Evolutionary conservation across 1,139 yeast species (phyloP).

Genomic region (Kurtzmaniella quercitrusa): DNA sequence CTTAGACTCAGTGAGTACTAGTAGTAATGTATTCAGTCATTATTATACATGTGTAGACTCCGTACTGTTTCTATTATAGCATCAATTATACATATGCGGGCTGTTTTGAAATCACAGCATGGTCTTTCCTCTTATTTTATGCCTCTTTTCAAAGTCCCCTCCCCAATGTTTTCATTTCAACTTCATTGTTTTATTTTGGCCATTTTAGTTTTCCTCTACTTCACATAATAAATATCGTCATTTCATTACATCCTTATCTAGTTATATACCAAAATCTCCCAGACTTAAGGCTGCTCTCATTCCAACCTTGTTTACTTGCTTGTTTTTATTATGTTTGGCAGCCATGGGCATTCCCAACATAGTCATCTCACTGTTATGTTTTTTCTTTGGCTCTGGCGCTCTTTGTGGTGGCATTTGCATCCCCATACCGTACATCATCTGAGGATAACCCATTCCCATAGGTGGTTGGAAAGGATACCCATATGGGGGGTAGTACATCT

Average conservation of each 20-base stretch:
- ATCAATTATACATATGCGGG: too few relatives aligned
- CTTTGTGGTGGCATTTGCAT: conserved; percentile 6
- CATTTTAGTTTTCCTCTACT: not conserved
- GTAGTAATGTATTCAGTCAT: conserved; percentile 9
- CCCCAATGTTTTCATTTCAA: conserved; percentile 3
- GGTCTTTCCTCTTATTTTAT: too few relatives aligned
- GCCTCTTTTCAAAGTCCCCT: too few relatives aligned
- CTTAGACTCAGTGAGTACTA: conserved; percentile 64
- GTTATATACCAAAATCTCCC: conserved; percentile 38
- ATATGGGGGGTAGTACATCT: conserved; percentile 11
- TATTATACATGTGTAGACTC: too few relatives aligned
- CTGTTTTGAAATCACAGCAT: too few relatives aligned
- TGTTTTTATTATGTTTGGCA: conserved; percentile 31
- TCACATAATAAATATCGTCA: not conserved
- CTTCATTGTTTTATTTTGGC: not conserved
- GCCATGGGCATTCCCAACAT: conserved; percentile 38
- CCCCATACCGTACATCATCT: conserved; percentile 2
- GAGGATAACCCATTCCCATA: conserved; percentile 9
- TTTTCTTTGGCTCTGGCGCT: conserved; percentile 4
- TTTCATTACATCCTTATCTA: not conserved
- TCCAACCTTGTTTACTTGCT: conserved; percentile 31
- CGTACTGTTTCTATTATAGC: too few relatives aligned
- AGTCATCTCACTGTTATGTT: conserved; percentile 26
- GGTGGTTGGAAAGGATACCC: conserved; percentile 11
- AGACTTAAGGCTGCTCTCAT: conserved; percentile 40